A percentile compares a stretch with the other conserved stretches of the same genome.
Evolutionary conservation across 192 early-diverging fungal genomes (phyloP).

Genomic region (Chytriomyces hyalinus): DNA sequence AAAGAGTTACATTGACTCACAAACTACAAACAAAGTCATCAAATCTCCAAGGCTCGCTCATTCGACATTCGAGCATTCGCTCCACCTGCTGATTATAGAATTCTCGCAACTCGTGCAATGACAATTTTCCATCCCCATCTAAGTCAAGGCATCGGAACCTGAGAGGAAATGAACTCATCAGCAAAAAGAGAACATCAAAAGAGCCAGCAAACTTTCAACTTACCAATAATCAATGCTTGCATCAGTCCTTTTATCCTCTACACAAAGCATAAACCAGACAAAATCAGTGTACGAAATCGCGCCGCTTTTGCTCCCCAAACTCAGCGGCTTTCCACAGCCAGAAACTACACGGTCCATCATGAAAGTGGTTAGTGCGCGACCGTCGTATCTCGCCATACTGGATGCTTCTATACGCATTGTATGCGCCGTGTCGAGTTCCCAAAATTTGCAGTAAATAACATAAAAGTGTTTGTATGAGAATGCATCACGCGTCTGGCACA

Average conservation of each 20-base stretch:
- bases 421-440: conserved; percentile 90
- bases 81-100: conserved; percentile 86
- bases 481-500: conserved; percentile 69
- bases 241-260: conserved; percentile 75
- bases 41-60: conserved; percentile 61
- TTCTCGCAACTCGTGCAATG: conserved; percentile 82
- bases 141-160: conserved; percentile 88
- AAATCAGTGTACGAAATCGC: conserved; percentile 73
- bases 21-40: conserved; percentile 61
- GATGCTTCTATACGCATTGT: conserved; percentile 75
- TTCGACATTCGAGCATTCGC: conserved; percentile 58
- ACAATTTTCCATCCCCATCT: conserved; percentile 86
- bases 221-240: conserved; percentile 77
- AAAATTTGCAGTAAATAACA: conserved; percentile 97
- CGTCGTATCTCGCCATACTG: conserved; percentile 77
- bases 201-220: neutral
- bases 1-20: conserved; percentile 37
- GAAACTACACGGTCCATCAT: conserved; percentile 77
- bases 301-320: conserved; percentile 20
- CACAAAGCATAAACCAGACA: conserved; percentile 83
- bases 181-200: neutral
- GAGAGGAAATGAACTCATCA: neutral
- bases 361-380: conserved; percentile 68
- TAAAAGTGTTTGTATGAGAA: conserved; percentile 99
- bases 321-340: conserved; percentile 63